Evolutionary conservation across 495 filamentous ascomycete species (phyloP).

Genomic region (Xylaria castorea): DNA sequence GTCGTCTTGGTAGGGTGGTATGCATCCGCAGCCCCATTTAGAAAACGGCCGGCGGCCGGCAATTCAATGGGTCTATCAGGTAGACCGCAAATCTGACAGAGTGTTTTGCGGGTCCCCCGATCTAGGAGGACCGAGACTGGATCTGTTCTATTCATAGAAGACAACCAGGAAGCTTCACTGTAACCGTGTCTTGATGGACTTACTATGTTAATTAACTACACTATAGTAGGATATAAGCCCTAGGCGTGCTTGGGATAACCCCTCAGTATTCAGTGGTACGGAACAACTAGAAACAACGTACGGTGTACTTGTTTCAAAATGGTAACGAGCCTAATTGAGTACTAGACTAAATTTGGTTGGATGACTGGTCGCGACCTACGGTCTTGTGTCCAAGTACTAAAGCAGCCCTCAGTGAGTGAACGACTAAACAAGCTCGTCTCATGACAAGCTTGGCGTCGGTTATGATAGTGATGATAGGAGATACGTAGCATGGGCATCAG

Average conservation of each 20-base stretch:
- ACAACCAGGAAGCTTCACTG: background rate
- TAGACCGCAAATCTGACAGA: conserved; percentile 7
- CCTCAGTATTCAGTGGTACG: background rate
- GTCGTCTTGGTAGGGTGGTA: background rate
- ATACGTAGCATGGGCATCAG: background rate
- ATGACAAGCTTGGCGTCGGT: conserved; percentile 9
- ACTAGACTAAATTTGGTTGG: background rate
- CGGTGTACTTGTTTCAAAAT: background rate
- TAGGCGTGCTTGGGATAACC: background rate
- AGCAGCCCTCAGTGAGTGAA: background rate
- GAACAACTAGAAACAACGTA: background rate
- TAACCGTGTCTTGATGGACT: background rate
- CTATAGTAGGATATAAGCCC: background rate
- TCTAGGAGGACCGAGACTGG: background rate
- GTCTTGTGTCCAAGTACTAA: background rate
- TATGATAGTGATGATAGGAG: background rate
- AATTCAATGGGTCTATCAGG: conserved; percentile 6
- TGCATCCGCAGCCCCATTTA: background rate
- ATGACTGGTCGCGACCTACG: background rate
- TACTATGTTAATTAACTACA: background rate
- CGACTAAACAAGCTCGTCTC: background rate
- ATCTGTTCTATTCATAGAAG: conserved; percentile 23
- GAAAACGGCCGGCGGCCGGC: conserved; percentile 14
- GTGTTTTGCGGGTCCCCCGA: conserved; percentile 1
- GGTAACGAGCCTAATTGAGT: conserved; percentile 2